These are phyloP conservation scores for Berkeleyomyces rouxiae DNA, from an alignment of 2,329 filamentous ascomycete species.

Conservation along the genomic window DNA sequence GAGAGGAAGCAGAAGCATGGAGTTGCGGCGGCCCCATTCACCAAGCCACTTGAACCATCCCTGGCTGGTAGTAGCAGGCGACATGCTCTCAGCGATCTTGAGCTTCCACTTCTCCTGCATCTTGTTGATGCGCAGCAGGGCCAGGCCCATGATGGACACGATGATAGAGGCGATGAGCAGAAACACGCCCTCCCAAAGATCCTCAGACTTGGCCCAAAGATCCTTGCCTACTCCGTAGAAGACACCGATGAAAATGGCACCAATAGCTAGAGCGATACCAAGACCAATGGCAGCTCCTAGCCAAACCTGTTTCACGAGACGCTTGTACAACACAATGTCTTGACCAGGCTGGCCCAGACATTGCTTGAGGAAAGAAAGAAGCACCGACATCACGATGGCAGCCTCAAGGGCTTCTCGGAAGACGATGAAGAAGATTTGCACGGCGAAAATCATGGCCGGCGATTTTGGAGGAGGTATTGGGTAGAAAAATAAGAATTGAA, in stretches of 20 bases:
- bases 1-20: slow-evolving; percentile 63
- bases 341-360: slow-evolving; percentile 48
- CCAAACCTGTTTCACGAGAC: slow-evolving; percentile 56
- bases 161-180: slow-evolving; percentile 50
- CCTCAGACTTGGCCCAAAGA: slow-evolving; percentile 43
- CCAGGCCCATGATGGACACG: slow-evolving; percentile 56
- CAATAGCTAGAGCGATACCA: slow-evolving; percentile 47
- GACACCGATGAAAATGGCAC: slow-evolving; percentile 50
- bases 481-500: not conserved
- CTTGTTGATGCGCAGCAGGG: slow-evolving; percentile 58
- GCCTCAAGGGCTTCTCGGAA: slow-evolving; percentile 76
- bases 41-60: slow-evolving; percentile 20
- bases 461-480: slow-evolving; percentile 22
- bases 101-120: slow-evolving; percentile 62
- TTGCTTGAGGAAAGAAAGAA: slow-evolving; percentile 73
- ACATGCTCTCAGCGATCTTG: slow-evolving; percentile 50
- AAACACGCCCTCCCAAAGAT: slow-evolving; percentile 60
- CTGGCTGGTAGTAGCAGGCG: slow-evolving; percentile 6
- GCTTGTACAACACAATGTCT: slow-evolving; percentile 48
- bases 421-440: slow-evolving; percentile 78
- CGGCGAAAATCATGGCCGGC: slow-evolving; percentile 55
- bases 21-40: slow-evolving; percentile 50
- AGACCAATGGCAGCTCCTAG: slow-evolving; percentile 45
- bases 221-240: slow-evolving; percentile 54
- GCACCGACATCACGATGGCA: slow-evolving; percentile 71